A percentile compares a stretch with the other conserved stretches of the same genome.
phyloP scores from a whole-genome alignment of 371 early-diverging fungal genomes.

The Sporodiniella umbellata region DNA sequence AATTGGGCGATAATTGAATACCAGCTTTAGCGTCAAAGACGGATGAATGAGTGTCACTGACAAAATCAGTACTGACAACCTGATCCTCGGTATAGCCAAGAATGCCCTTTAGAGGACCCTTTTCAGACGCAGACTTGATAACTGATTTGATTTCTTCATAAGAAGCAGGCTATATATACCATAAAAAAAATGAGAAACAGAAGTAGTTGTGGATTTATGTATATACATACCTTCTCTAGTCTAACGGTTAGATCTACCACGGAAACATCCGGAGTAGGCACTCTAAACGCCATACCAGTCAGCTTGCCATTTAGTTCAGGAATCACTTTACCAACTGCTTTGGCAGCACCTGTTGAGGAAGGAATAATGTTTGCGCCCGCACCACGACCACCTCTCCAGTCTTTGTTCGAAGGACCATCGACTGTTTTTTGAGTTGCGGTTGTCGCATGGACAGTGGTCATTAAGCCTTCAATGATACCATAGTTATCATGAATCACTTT shows the following conservation, averaged over 20 bases:
- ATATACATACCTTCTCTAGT: conserved; percentile 65
- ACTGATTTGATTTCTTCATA: conserved; percentile 89
- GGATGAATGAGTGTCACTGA: conserved; percentile 86
- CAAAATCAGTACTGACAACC: conserved; percentile 97
- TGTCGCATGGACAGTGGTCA: conserved; percentile 98
- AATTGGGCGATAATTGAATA: conserved; percentile 93
- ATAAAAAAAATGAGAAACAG: too few relatives aligned
- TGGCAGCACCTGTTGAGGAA: conserved; percentile 99
- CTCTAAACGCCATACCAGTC: conserved; percentile 99
- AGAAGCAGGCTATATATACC: conserved; percentile 62
- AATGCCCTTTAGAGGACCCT: conserved; percentile 83
- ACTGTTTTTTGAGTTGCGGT: conserved; percentile 99
- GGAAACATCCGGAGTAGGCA: conserved; percentile 97
- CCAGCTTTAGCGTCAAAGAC: conserved; percentile 98
- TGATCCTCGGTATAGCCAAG: conserved; percentile 96
- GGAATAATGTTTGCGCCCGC: conserved; percentile 99
- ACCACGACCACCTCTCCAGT: conserved; percentile 96
- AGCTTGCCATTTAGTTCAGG: conserved; percentile 96
- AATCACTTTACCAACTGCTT: conserved; percentile 99
- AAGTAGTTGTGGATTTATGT: too few relatives aligned
- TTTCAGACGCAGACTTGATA: conserved; percentile 83
- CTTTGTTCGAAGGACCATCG: conserved; percentile 96
- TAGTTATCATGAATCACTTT: conserved; percentile 97
- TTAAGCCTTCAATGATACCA: conserved; percentile 79
- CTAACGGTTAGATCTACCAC: conserved; percentile 98